Base-by-base conservation (phyloP, 495 filamentous ascomycete genomes). In the Penicillium lividum region DNA sequence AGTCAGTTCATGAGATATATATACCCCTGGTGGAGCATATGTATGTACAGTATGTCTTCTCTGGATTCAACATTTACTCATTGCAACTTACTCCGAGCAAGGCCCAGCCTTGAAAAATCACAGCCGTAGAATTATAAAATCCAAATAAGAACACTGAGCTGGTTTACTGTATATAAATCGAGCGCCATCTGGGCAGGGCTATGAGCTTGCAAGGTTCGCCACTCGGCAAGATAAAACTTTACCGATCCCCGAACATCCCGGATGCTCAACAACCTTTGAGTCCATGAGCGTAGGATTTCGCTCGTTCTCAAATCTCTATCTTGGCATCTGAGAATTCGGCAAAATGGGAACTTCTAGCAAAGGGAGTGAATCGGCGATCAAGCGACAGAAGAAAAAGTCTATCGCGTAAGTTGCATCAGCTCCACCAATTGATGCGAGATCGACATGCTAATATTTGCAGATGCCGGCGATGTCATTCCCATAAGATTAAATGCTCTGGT, bases 401-500 rank as follows among this genome's bases (percentile, higher is more conserved):
- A 61, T 69, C 16, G 67, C 69, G 66, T 72, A 59, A 42, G 66
- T 65, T 27, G 6, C 11, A 18, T 10, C 13, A 22, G 2, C 15
- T 16, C 2, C 11, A 11, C 22, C 22, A 22, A 22, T 22, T 22
- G 22, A 22, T 36, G 45, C 33, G 7, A 30, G 51, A 30, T 29
- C 15, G 33, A 7, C 40, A 7, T 2, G 22, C 25, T 30, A 15
- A 30, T 28, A 18, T 50, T 42, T n/a, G 9, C 36, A 77, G 73
- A 7, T 75, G 73, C 62, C 62, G 60, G 22, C 53, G 71, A 61
- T 77, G 73, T 52, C 73, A 75, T 52, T 43, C 64, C 0, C 71
- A 69, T 22, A 77, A 74, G 52, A 67, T 77, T 15, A 77, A 73
- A 58, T 77, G 73, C 38, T 71, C 66, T 30, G 74, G 74, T 2